A percentile compares a stretch with the other conserved stretches of the same genome.
Evolutionary conservation across 225 moss, liverwort and hornwort species (phyloP).

Genomic region (Neckera pumila): DNA sequence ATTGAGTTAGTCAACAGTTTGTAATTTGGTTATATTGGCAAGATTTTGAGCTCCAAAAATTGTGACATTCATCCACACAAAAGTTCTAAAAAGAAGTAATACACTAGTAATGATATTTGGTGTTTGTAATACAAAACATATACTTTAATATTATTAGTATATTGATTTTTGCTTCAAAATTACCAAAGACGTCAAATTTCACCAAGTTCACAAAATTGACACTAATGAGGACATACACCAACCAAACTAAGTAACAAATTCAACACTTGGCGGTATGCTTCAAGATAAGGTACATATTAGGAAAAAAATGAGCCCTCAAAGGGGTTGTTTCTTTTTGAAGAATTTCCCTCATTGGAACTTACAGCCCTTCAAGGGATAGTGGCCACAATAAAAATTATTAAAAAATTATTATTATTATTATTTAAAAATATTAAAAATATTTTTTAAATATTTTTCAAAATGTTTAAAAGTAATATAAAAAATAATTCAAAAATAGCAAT

Average conservation of each 20-base stretch:
- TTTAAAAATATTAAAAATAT: too few relatives aligned
- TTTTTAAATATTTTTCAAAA: too few relatives aligned
- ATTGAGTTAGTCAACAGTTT: not conserved
- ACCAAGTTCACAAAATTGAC: not conserved
- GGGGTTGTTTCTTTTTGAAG: too few relatives aligned
- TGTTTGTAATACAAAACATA: not conserved
- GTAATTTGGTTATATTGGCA: not conserved
- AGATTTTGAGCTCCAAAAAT: not conserved
- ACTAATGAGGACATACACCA: not conserved
- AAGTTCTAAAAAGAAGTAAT: not conserved
- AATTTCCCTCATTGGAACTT: too few relatives aligned
- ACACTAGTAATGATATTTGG: not conserved
- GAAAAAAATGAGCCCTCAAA: too few relatives aligned
- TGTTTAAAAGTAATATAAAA: too few relatives aligned
- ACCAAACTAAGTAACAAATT: not conserved
- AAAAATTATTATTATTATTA: too few relatives aligned
- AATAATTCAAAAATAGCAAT: too few relatives aligned
- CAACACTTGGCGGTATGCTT: not conserved
- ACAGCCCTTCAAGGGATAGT: too few relatives aligned
- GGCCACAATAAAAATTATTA: too few relatives aligned
- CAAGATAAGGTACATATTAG: too few relatives aligned
- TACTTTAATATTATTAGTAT: not conserved
- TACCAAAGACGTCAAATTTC: fast-evolving
- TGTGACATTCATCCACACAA: not conserved
- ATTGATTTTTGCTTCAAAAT: not conserved